Percentiles rank a stretch among this genome's conserved stretches.
Conservation (phyloP, 106 monocot species). For the Acanthochlamys bracteata region DNA sequence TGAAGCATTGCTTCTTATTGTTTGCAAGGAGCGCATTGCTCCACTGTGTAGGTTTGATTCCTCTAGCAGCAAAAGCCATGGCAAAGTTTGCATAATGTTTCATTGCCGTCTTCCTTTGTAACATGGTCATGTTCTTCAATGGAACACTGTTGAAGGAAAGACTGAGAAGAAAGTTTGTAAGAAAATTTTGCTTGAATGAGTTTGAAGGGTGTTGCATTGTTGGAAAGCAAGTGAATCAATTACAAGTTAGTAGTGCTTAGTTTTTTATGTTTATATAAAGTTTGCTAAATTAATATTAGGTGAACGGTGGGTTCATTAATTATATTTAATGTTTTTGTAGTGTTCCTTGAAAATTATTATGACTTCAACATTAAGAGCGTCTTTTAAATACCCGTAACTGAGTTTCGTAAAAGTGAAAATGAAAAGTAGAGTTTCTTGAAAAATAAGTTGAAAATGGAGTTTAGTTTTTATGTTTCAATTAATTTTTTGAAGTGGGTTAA, state of each 20-base stretch:
- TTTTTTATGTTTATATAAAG: not conserved
- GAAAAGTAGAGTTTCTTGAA: too few relatives aligned
- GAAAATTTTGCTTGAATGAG: conserved; percentile 39
- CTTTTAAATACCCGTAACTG: not conserved
- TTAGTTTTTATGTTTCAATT: too few relatives aligned
- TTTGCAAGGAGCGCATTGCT: conserved; percentile 34
- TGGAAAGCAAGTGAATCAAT: not conserved
- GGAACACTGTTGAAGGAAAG: conserved; percentile 16
- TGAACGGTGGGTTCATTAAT: too few relatives aligned
- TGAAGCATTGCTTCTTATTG: too few relatives aligned
- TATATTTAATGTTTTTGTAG: not conserved
- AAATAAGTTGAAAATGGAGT: too few relatives aligned
- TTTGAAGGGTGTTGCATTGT: conserved; percentile 37
- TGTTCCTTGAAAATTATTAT: not conserved
- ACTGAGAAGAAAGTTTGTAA: conserved; percentile 38
- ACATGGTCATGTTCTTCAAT: conserved; percentile 24
- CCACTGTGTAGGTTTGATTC: conserved; percentile 48
- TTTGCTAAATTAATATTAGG: not conserved
- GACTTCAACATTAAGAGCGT: not conserved
- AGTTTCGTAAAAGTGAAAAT: too few relatives aligned
- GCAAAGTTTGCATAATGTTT: conserved; percentile 49
- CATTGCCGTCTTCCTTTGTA: conserved; percentile 49
- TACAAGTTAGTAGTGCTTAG: not conserved
- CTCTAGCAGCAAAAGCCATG: conserved; percentile 38
- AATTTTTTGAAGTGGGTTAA: too few relatives aligned